Conservation (phyloP, 1,284 basidiomycete genomes). For the Sporisorium iseilematis-ciliati region DNA sequence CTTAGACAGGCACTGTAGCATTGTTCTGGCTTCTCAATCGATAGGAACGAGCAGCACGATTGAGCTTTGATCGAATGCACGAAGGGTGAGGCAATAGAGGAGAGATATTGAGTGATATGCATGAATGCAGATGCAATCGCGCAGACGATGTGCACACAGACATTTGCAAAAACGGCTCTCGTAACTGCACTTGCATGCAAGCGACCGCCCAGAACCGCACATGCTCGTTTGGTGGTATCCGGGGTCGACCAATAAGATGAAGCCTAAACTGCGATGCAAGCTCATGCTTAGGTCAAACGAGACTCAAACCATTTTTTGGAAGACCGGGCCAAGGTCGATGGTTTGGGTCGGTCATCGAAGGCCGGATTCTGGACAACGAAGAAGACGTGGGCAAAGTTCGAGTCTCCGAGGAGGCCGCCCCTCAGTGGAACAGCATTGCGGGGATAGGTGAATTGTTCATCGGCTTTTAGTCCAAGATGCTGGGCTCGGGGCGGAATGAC, state of each 20-base stretch:
- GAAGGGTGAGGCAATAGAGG: constrained; percentile 3
- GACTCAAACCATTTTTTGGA: background rate
- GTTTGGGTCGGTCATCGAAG: constrained; percentile 7
- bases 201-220: background rate
- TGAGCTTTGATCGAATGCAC: background rate
- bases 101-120: constrained; percentile 1
- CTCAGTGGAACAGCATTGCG: too few relatives aligned
- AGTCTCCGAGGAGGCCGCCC: background rate
- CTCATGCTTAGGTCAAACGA: constrained; percentile 8
- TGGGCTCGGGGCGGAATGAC: too few relatives aligned
- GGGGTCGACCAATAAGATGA: constrained; percentile 41
- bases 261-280: constrained; percentile 17
- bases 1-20: too few relatives aligned
- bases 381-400: background rate
- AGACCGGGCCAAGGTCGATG: background rate
- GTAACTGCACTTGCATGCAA: background rate
- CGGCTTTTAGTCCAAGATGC: too few relatives aligned
- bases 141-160: constrained; percentile 8
- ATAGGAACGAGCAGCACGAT: background rate
- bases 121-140: constrained; percentile 5
- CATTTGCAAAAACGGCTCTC: background rate
- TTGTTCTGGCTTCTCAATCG: too few relatives aligned
- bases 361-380: constrained; percentile 4
- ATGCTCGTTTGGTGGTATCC: constrained; percentile 18
- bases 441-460: too few relatives aligned